phyloP scores from a whole-genome alignment of 306 rosid species.

The Cucurbita ficifolia region DNA sequence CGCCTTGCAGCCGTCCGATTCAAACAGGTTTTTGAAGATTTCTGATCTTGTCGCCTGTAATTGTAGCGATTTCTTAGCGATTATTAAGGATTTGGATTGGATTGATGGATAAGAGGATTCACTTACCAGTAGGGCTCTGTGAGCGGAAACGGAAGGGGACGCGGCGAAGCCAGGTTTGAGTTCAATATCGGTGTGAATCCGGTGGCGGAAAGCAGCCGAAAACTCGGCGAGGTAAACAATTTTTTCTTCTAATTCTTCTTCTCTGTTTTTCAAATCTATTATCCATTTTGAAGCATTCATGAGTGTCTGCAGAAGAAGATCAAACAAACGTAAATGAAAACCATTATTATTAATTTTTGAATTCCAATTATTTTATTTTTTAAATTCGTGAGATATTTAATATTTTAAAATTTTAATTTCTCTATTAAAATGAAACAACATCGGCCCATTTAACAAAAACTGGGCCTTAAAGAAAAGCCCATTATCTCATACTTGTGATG shows the following conservation, averaged over 20 bases:
- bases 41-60: conserved; percentile 62
- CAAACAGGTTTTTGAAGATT: conserved; percentile 59
- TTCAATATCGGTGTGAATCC: conserved; percentile 50
- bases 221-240: conserved; percentile 33
- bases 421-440: neutral
- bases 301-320: conserved; percentile 23
- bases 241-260: conserved; percentile 30
- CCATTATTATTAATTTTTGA: no score
- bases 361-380: no score
- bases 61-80: neutral
- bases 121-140: conserved; percentile 40
- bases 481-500: neutral
- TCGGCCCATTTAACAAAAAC: neutral
- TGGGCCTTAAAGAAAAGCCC: neutral
- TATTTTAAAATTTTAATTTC: no score
- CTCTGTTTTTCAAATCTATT: conserved; percentile 11
- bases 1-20: conserved; percentile 54
- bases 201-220: conserved; percentile 31
- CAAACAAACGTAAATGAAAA: no score
- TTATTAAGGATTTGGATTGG: neutral
- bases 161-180: conserved; percentile 34
- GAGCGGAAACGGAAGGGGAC: conserved; percentile 43
- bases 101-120: neutral
- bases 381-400: no score
- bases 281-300: conserved; percentile 32